Conservation (phyloP, 140 eudicot species). For the Ambrosia hybrid region DNA sequence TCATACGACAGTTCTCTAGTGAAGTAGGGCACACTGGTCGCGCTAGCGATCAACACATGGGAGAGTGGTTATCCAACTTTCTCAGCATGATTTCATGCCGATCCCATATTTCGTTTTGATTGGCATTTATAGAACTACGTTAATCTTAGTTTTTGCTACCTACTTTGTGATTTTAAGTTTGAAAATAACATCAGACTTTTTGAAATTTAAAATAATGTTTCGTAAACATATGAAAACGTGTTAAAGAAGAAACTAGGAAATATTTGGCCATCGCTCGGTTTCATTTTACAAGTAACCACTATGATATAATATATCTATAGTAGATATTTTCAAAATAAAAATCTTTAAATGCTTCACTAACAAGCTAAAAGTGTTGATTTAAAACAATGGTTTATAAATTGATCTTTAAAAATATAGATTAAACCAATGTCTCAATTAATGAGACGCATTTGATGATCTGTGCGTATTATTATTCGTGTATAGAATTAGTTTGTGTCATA, state of each 20-base stretch:
- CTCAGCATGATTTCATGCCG: not conserved
- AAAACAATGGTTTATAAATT: no score
- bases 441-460: no score
- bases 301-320: not conserved
- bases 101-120: no score
- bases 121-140: no score
- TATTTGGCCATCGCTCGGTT: constrained; percentile 23
- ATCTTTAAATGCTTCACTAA: not conserved
- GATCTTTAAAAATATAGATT: no score
- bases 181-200: constrained; percentile 1
- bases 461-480: no score
- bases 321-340: not conserved
- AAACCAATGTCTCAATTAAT: no score
- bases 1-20: not conserved
- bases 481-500: no score
- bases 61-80: not conserved
- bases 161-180: not conserved
- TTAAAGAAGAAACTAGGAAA: constrained; percentile 25
- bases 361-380: not conserved
- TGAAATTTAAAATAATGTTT: constrained; percentile 17
- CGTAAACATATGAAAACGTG: constrained; percentile 32
- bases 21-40: no score
- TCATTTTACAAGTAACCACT: constrained; percentile 31
- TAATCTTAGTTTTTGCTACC: no score
- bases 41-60: no score